Conservation (phyloP, 192 early-diverging fungal genomes). For the Backusella westeae region DNA sequence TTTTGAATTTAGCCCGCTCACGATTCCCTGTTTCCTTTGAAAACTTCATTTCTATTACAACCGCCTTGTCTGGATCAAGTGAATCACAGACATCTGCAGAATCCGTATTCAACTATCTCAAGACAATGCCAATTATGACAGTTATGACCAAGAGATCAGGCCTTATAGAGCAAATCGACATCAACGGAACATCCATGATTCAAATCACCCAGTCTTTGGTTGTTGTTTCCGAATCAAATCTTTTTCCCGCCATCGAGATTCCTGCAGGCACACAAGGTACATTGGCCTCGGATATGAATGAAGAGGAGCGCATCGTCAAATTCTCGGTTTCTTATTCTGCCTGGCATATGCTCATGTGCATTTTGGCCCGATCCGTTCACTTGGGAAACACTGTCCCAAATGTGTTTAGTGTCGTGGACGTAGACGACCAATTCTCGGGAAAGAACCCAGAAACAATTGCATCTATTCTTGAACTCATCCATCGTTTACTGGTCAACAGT, state of each 20-base stretch:
- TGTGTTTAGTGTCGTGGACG: neutral
- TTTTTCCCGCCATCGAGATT: slow-evolving; percentile 6
- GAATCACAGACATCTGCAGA: neutral
- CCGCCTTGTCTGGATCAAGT: slow-evolving; percentile 8
- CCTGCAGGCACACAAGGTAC: slow-evolving; percentile 12
- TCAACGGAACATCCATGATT: neutral
- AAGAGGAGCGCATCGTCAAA: slow-evolving; percentile 11
- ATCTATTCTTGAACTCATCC: slow-evolving; percentile 23
- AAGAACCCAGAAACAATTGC: slow-evolving; percentile 15
- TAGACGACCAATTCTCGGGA: neutral
- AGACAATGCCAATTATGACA: neutral
- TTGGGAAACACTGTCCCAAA: neutral
- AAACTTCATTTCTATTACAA: slow-evolving; percentile 15
- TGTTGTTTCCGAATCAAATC: neutral
- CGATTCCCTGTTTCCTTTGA: slow-evolving; percentile 25
- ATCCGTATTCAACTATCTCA: slow-evolving; percentile 24
- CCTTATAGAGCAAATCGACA: neutral
- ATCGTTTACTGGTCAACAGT: neutral
- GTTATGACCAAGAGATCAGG: slow-evolving; percentile 5
- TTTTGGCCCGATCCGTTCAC: slow-evolving; percentile 8
- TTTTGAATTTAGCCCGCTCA: slow-evolving; percentile 17
- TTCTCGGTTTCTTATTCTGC: slow-evolving; percentile 24
- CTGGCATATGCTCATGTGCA: slow-evolving; percentile 17
- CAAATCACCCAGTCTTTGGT: neutral
- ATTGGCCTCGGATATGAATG: neutral